Evolutionary conservation across 805 yeast genomes (phyloP).

Genomic region (Candida xyloterini): DNA sequence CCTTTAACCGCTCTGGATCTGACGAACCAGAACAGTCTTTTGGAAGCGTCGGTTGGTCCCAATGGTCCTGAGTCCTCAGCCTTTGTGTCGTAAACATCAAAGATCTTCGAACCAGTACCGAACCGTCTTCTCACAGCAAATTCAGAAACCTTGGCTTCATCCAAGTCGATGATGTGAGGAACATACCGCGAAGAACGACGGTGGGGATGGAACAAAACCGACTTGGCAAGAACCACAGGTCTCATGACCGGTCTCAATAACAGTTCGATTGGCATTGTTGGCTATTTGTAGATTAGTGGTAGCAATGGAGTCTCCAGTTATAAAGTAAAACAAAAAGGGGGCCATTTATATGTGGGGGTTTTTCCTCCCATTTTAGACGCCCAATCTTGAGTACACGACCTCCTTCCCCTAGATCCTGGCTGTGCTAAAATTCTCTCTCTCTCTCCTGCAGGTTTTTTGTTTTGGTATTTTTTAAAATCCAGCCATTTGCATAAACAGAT

Average conservation of each 20-base stretch:
- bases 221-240: conserved; percentile 54
- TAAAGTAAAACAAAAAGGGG: background rate
- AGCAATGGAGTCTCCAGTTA: conserved; percentile 54
- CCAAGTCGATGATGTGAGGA: conserved; percentile 49
- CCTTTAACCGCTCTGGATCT: conserved; percentile 69
- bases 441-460: conserved; percentile 1
- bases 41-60: conserved; percentile 42
- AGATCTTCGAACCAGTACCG: conserved; percentile 58
- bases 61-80: conserved; percentile 35
- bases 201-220: conserved; percentile 53
- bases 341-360: conserved; percentile 3
- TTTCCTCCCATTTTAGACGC: background rate
- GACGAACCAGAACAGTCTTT: conserved; percentile 49
- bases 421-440: too few species aligned
- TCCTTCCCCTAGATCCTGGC: too few species aligned
- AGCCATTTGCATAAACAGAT: conserved; percentile 19
- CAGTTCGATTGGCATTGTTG: conserved; percentile 57
- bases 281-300: conserved; percentile 6
- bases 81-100: conserved; percentile 51
- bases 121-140: conserved; percentile 53
- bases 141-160: conserved; percentile 33
- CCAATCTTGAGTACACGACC: background rate
- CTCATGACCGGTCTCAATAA: conserved; percentile 57
- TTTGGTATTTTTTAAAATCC: conserved; percentile 12
- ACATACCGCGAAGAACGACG: conserved; percentile 54